A percentile compares a stretch with the other conserved stretches of the same genome.
Evolutionary conservation across 2,329 filamentous ascomycete genomes (phyloP).

Genomic region (Nigrograna mackinnonii): DNA sequence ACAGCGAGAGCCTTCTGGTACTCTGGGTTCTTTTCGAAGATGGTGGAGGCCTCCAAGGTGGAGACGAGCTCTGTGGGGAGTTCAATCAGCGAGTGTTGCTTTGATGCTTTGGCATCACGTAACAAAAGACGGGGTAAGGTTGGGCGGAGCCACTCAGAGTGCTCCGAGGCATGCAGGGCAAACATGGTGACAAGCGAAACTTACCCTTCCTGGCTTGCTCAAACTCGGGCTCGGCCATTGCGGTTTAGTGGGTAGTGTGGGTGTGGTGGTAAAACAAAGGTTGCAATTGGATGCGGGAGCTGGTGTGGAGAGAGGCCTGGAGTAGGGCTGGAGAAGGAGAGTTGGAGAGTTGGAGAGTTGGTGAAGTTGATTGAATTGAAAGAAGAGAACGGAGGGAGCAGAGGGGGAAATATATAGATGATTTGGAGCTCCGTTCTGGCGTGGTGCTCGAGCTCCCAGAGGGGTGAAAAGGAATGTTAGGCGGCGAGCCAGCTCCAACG

Average conservation of each 20-base stretch:
- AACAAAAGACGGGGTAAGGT: no score
- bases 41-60: conserved; percentile 89
- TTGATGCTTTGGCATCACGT: neutral
- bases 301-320: no score
- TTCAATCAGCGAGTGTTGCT: neutral
- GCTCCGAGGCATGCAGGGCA: neutral
- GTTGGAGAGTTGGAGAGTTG: conserved; percentile 4
- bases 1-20: conserved; percentile 90
- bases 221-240: conserved; percentile 96
- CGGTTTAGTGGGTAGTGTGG: conserved; percentile 12
- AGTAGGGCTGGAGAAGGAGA: conserved; percentile 1
- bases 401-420: conserved; percentile 32
- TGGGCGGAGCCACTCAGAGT: no score
- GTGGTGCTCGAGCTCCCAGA: conserved; percentile 16
- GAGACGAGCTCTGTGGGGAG: conserved; percentile 78
- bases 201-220: conserved; percentile 96
- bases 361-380: no score
- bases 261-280: no score
- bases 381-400: conserved; percentile 15
- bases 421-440: conserved; percentile 18
- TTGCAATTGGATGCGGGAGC: no score
- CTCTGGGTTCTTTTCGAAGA: conserved; percentile 93
- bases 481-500: conserved; percentile 57
- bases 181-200: conserved; percentile 21
- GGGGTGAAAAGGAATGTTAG: conserved; percentile 19